These are phyloP conservation scores for Irpex sp. DNA, from an alignment of 1,284 basidiomycete species.

Conservation along the genomic window DNA sequence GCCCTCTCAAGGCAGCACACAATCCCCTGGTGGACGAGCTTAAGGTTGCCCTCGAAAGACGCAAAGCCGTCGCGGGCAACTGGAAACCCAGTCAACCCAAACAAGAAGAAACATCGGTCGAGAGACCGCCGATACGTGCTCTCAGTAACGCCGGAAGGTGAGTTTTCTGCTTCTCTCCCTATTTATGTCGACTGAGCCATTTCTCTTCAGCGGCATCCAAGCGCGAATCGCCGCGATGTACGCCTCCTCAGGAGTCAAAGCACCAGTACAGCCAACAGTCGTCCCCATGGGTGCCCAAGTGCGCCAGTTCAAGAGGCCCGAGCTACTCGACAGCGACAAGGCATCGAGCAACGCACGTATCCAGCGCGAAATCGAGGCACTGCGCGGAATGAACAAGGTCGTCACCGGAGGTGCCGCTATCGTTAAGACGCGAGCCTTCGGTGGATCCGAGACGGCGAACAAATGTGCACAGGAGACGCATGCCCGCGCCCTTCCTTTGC, in stretches of 20 bases:
- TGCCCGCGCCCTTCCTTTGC: not conserved
- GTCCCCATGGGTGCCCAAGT: not conserved
- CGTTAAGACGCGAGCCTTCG: slow-evolving; percentile 11
- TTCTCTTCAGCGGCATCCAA: slow-evolving; percentile 5
- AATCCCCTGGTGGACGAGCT: not conserved
- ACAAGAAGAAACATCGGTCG: not conserved
- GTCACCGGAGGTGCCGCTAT: slow-evolving; percentile 4
- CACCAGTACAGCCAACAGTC: not conserved
- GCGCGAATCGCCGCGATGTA: slow-evolving; percentile 12
- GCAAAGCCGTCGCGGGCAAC: not conserved
- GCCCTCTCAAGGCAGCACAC: not conserved
- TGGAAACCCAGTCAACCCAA: not conserved
- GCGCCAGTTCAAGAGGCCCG: slow-evolving; percentile 11
- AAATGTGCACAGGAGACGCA: not conserved
- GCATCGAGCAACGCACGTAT: slow-evolving; percentile 7
- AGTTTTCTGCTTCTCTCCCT: not conserved
- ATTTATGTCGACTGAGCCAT: not conserved
- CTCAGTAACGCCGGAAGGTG: not conserved
- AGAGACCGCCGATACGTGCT: not conserved
- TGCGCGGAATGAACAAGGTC: slow-evolving; percentile 12
- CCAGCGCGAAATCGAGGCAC: slow-evolving; percentile 12
- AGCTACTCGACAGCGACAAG: slow-evolving; percentile 5
- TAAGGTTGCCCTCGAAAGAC: not conserved
- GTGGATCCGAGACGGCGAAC: slow-evolving; percentile 9
- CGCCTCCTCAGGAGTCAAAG: not conserved